Evolutionary conservation across 176 grass and related monocot genomes (phyloP).

Genomic region (Hsuehochloa calcarea): DNA sequence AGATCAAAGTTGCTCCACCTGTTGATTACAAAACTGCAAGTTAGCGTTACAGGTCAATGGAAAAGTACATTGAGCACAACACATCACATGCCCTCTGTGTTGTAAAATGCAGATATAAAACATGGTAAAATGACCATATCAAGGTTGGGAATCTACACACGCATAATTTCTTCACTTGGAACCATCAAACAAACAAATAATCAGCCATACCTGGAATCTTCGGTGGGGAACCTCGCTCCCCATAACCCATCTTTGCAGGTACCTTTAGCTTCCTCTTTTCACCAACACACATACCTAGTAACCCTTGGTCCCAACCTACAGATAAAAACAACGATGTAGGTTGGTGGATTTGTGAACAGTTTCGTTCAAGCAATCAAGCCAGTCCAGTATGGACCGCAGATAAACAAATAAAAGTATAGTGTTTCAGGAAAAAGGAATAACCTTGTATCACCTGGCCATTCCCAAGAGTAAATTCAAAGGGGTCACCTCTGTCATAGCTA

Average conservation of each 20-base stretch:
- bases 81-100: neutral
- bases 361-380: neutral
- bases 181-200: slow-evolving; percentile 35
- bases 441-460: slow-evolving; percentile 94
- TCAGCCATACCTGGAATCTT: slow-evolving; percentile 75
- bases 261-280: slow-evolving; percentile 96
- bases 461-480: slow-evolving; percentile 93
- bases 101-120: neutral
- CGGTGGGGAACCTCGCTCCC: slow-evolving; percentile 77
- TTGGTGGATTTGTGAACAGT: slow-evolving; percentile 19
- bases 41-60: slow-evolving; percentile 12
- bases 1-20: slow-evolving; percentile 87
- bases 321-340: slow-evolving; percentile 15
- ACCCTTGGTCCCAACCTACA: slow-evolving; percentile 94
- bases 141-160: neutral
- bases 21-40: neutral
- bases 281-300: slow-evolving; percentile 86
- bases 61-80: neutral
- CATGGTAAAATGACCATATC: neutral
- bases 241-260: slow-evolving; percentile 88
- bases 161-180: slow-evolving; percentile 25
- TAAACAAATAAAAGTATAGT: slow-evolving; percentile 7
- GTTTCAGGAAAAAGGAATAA: slow-evolving; percentile 28
- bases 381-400: slow-evolving; percentile 11
- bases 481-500: slow-evolving; percentile 87